Evolutionary conservation across 805 yeast species (phyloP), one percentile per base, ranked within the genome.

Genomic region (Lachancea dasiensis): DNA sequence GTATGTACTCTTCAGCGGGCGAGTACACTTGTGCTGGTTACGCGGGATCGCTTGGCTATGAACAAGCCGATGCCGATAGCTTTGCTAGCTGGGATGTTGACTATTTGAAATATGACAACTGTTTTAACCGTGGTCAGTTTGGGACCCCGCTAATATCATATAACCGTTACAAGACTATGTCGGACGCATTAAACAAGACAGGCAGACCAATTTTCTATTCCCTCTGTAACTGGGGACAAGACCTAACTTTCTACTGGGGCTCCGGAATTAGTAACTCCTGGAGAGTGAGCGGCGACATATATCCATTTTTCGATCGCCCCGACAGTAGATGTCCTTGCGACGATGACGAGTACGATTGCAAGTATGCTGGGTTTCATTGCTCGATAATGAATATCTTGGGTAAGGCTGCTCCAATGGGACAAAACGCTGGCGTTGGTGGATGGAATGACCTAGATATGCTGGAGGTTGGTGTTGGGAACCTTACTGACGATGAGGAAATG

Each of bases 1-100:
- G 63, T n/a, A 57, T 58, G 60, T 58, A 58, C 40, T 53, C 60
- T 4, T 47, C 54, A 16, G 63, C 63, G 27, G 63, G 63, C n/a
- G 50, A 44, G 27, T 54, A 47, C 39, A 58, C 63, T 7, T 58
- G 62, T 40, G 61, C 52, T 21, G 53, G 60, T 6, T 56, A 54
- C 32, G 51, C 56, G 27, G 63, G 61, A 3, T 56, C 60, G 1
- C 47, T 58, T 16, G 55, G 47, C 28, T 36, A 56, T 33, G 62
- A 58, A 43, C 51, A 48, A 24, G 33, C 35, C 7, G 62, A 58
- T 39, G 62, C 63, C 24, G 25, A 39, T 4, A 47, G 50, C 7
- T 50, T 56, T 38, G 61, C 60, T 2, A 48, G 43, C 20, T 52
- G 57, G 52, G 58, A 46, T 6, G 51, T 58, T 18, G 63, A 58